Base-by-base conservation (phyloP, 306 rosid genomes). In the Cicer arietinum region DNA sequence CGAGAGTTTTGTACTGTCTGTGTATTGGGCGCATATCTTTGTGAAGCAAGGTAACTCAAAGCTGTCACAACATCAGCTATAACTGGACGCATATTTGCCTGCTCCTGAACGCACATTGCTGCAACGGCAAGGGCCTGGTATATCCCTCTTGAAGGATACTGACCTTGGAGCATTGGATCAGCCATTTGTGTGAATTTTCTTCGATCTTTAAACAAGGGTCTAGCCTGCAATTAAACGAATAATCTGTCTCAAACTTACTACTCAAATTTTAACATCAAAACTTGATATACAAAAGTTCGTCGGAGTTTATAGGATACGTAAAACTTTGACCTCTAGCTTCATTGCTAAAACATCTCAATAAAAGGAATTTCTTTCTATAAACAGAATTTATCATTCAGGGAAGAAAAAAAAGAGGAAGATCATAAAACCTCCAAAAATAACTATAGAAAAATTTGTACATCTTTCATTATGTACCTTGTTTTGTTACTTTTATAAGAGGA, bases 51-150 rank as follows among this genome's bases (percentile, higher is more conserved):
- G 83, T 94, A 94, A 65, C 86, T 74, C 78, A 94, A 79, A 80
- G 97, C 97, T 25, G 96, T 94, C 83, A 91, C 97, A 48, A 94
- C 97, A 80, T 94, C 98, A 51, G 93, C 95, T 62, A 94, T 84
- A 25, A 85, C 93, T 0, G 98, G 98, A 35, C 98, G 88, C 95
- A 91, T 82, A 81, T 84, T 84, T 63, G 98, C 96, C 89, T 94
- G 90, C 82, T 91, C 93, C 81, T 94, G 97, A 43, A 94, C 95
- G 80, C 98, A 94, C 98, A 91, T 94, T 30, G 93, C 98, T 22
- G 95, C 97, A 74, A 94, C 86, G 10, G 98, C 98, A 64, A 94
- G 94, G 64, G 97, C 98, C 85, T 94, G 98, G 84, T 89, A 91
- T 72, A 94, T 65, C 25, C 98, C 97, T 82, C 95, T 89, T 54